These are phyloP conservation scores for Ophiostoma himal-ulmi DNA, from an alignment of 2,329 filamentous ascomycete genomes.

Conservation along the genomic window DNA sequence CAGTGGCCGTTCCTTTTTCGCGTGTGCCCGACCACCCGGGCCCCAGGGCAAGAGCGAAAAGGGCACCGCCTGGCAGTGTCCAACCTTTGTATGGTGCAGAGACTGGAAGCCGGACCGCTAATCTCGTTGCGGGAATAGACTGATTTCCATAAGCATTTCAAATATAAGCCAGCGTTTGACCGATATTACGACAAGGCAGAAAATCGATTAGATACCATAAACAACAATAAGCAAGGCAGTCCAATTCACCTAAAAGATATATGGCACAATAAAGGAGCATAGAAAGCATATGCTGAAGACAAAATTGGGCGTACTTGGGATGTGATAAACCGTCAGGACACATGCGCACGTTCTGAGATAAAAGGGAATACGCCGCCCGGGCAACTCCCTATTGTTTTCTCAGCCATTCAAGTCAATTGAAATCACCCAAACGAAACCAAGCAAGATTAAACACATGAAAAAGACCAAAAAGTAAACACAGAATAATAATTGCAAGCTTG, in stretches of 20 bases:
- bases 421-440: not conserved
- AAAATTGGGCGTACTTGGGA: not conserved
- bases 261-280: not conserved
- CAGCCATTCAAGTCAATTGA: not conserved
- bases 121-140: not conserved
- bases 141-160: not conserved
- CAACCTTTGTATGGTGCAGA: conserved; percentile 70
- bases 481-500: not conserved
- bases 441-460: not conserved
- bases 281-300: not conserved
- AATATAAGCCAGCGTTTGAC: not conserved
- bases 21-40: conserved; percentile 67
- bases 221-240: not conserved
- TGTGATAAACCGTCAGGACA: not conserved
- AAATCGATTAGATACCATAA: conserved; percentile 63
- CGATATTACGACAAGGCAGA: not conserved
- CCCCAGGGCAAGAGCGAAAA: conserved; percentile 80
- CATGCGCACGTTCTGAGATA: too few relatives aligned
- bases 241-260: not conserved
- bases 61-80: conserved; percentile 79
- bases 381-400: not conserved
- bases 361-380: too few relatives aligned
- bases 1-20: conserved; percentile 60
- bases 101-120: conserved; percentile 43
- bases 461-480: not conserved